Evolutionary conservation across 108 stramenopile genomes (phyloP).

Genomic region (Nitzschia palea): DNA sequence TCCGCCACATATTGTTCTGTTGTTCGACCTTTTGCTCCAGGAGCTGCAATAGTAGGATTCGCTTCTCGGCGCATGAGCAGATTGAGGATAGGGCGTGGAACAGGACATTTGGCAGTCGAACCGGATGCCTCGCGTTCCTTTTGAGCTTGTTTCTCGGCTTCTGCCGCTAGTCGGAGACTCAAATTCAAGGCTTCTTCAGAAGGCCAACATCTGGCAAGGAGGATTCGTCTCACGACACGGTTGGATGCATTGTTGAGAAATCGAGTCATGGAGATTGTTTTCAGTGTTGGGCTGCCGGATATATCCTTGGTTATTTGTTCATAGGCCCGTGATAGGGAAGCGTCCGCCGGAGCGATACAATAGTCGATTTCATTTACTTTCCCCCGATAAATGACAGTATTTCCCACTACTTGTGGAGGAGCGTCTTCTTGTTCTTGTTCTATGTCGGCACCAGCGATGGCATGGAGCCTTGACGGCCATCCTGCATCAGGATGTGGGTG

Average conservation of each 20-base stretch:
- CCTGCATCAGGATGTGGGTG: not conserved
- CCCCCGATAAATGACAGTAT: conserved; percentile 30
- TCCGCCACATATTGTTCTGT: conserved; percentile 66
- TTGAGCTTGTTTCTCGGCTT: conserved; percentile 35
- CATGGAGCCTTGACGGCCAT: not conserved
- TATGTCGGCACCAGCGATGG: conserved; percentile 41
- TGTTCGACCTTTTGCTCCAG: conserved; percentile 26
- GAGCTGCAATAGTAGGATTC: not conserved
- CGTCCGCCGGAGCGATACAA: conserved; percentile 82
- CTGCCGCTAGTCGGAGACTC: conserved; percentile 57
- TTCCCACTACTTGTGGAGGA: conserved; percentile 13
- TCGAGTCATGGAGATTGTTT: conserved; percentile 63
- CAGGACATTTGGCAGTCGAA: conserved; percentile 72
- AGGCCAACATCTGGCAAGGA: conserved; percentile 82
- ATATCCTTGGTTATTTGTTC: conserved; percentile 4
- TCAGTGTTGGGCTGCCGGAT: conserved; percentile 13
- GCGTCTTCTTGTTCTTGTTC: conserved; percentile 38
- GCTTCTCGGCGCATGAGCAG: conserved; percentile 57
- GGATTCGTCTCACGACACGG: conserved; percentile 75
- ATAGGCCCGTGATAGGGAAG: conserved; percentile 64
- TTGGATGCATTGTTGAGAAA: conserved; percentile 85
- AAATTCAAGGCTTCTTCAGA: conserved; percentile 81
- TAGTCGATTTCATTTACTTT: conserved; percentile 81
- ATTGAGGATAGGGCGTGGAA: conserved; percentile 84
- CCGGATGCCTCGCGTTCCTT: conserved; percentile 15